These are phyloP conservation scores for Penicillium freii DNA, from an alignment of 2,329 filamentous ascomycete genomes.

Conservation along the genomic window DNA sequence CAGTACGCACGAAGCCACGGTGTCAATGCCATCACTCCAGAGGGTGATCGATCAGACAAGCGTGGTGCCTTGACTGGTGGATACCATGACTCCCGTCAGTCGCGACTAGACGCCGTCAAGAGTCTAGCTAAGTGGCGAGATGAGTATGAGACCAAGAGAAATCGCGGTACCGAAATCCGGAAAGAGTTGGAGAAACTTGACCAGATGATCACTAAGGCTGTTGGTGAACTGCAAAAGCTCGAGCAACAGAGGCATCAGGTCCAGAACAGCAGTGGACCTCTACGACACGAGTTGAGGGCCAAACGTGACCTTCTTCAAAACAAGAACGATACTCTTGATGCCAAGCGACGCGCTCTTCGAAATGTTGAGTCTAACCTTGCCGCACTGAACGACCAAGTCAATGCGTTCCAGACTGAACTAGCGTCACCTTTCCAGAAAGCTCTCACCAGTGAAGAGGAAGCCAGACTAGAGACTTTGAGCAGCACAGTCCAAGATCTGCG, in stretches of 20 bases:
- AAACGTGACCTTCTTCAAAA: slow-evolving; percentile 74
- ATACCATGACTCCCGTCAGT: slow-evolving; percentile 82
- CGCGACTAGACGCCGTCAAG: slow-evolving; percentile 80
- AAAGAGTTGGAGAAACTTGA: slow-evolving; percentile 73
- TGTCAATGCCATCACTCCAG: slow-evolving; percentile 87
- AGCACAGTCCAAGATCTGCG: slow-evolving; percentile 69
- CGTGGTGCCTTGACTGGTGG: slow-evolving; percentile 94
- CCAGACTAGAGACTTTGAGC: slow-evolving; percentile 70
- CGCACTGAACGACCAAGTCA: slow-evolving; percentile 70
- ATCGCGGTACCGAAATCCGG: slow-evolving; percentile 64
- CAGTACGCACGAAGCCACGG: slow-evolving; percentile 92
- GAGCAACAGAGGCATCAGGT: slow-evolving; percentile 75
- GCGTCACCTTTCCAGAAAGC: slow-evolving; percentile 89
- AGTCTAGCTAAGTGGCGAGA: slow-evolving; percentile 71
- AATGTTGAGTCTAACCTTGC: slow-evolving; percentile 73
- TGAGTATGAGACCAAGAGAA: slow-evolving; percentile 67
- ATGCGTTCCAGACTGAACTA: slow-evolving; percentile 76
- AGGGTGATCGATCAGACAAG: slow-evolving; percentile 93
- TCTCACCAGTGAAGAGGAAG: slow-evolving; percentile 77
- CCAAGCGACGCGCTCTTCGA: slow-evolving; percentile 63
- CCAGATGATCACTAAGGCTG: slow-evolving; percentile 83
- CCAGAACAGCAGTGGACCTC: slow-evolving; percentile 76
- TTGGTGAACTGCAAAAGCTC: slow-evolving; percentile 77
- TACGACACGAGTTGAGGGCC: slow-evolving; percentile 71
- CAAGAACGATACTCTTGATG: slow-evolving; percentile 70